phyloP scores from a whole-genome alignment of 2,329 filamentous ascomycete species.

The Huntiella decipiens region DNA sequence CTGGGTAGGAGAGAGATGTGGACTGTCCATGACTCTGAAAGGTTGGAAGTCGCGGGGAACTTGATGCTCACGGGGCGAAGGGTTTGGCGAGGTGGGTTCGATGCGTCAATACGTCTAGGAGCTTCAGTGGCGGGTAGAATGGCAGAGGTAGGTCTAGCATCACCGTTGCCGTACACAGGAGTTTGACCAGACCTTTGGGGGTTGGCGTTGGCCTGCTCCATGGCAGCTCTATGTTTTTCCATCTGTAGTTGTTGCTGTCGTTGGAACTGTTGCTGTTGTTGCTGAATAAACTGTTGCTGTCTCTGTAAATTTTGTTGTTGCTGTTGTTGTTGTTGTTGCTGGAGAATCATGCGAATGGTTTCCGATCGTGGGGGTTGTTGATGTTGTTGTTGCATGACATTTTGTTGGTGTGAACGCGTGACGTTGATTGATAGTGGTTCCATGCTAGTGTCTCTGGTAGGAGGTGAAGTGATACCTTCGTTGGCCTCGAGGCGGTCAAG shows the following conservation, averaged over 20 bases:
- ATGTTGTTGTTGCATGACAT: background rate
- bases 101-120: conserved; percentile 6
- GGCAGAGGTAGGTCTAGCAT: conserved; percentile 8
- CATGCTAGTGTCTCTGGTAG: background rate
- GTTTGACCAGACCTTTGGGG: no score
- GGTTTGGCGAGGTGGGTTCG: conserved; percentile 10
- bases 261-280: conserved; percentile 4
- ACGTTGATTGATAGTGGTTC: background rate
- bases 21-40: conserved; percentile 32
- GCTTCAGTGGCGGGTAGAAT: conserved; percentile 10
- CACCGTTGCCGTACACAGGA: background rate
- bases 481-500: conserved; percentile 27
- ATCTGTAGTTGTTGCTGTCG: conserved; percentile 5
- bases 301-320: background rate
- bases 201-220: background rate
- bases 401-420: background rate
- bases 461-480: conserved; percentile 3
- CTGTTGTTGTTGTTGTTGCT: conserved; percentile 1
- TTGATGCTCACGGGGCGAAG: conserved; percentile 11
- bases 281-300: background rate
- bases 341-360: background rate
- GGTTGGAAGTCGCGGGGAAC: conserved; percentile 11
- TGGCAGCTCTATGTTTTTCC: background rate
- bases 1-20: conserved; percentile 40
- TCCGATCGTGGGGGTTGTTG: background rate